Conservation (phyloP, 2,329 filamentous ascomycete genomes). For the Pseudogymnoascus sp. region DNA sequence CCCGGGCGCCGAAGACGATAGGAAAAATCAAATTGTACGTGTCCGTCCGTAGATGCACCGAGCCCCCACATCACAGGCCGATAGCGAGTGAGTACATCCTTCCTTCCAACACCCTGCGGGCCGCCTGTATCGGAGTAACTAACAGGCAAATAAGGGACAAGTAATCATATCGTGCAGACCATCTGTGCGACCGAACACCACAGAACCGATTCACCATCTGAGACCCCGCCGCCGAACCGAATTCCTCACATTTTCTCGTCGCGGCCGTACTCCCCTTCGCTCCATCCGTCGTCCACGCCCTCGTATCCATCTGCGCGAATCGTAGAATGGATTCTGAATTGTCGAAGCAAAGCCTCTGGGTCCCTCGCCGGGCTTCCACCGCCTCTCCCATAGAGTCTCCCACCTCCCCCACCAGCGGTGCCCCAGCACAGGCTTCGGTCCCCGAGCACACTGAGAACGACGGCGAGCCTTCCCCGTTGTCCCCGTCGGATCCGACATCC, state of each 20-base stretch:
- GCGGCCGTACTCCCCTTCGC: neutral
- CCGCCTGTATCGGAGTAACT: constrained; percentile 3
- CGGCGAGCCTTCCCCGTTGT: neutral
- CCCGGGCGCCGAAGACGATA: neutral
- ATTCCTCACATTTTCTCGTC: neutral
- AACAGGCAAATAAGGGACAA: neutral
- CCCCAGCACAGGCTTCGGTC: neutral
- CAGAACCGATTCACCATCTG: neutral
- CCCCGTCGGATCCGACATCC: neutral
- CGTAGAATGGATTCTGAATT: neutral
- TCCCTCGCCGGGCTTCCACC: neutral
- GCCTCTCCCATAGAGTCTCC: neutral
- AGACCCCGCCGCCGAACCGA: neutral
- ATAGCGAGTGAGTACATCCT: neutral
- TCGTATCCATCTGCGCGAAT: neutral
- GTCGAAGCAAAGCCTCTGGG: constrained; percentile 5
- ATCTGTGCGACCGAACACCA: neutral
- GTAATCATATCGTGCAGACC: neutral
- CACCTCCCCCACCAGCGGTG: neutral
- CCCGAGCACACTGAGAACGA: neutral
- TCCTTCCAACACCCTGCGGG: neutral
- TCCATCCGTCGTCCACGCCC: neutral
- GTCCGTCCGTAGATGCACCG: neutral
- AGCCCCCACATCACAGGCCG: neutral
- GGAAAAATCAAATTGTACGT: constrained; percentile 2